Base-by-base conservation (phyloP, 2,329 filamentous ascomycete genomes). In the Exophiala lecanii-corni region DNA sequence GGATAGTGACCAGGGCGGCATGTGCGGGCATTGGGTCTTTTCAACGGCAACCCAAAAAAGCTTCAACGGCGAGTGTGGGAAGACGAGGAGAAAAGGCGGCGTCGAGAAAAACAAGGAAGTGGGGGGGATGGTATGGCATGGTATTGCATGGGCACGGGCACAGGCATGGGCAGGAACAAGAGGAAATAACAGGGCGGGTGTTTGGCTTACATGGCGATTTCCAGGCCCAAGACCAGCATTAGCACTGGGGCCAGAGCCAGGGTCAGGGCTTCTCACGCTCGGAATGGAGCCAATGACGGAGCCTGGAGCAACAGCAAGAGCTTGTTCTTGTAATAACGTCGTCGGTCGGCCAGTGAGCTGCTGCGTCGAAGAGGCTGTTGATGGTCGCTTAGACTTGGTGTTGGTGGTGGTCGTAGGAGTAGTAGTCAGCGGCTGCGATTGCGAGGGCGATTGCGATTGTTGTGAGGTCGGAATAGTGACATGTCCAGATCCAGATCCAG, bases 11-110 rank as follows among this genome's bases (percentile, higher is more conserved):
- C 28, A 39, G 38, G 39, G 25, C 42, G 39, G 26, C 33, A 34
- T 17, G 33, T 23, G 21, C n/a, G 34, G 33, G 23, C 25, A 31
- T 43, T 49, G 38, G 39, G 18, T 36, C 26, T 19, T 35, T n/a
- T n/a, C 9, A n/a, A 30, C 18, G 30, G 17, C 38, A 31, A 41
- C 31, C 46, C 40, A 40, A 41, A 47, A 49, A 50, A 47, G 49
- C 49, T 51, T 49, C 50, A 55, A 51, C 45, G 45, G 40, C 39
- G 40, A 17, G 44, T 43, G 37, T 40, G 43, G 50, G 30, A 16
- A 13, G 30, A 13, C 17, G 17, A 16, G 7, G n/a, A 9, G 25
- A 12, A 5, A 16, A 6, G 5, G n/a, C 17, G 30, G 5, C n/a
- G 17, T 13, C 17, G 30, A 32, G 12, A 32, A 32, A 12, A 32